Conservation (phyloP, 2,329 filamentous ascomycete species). For the Penicillium polonicum region DNA sequence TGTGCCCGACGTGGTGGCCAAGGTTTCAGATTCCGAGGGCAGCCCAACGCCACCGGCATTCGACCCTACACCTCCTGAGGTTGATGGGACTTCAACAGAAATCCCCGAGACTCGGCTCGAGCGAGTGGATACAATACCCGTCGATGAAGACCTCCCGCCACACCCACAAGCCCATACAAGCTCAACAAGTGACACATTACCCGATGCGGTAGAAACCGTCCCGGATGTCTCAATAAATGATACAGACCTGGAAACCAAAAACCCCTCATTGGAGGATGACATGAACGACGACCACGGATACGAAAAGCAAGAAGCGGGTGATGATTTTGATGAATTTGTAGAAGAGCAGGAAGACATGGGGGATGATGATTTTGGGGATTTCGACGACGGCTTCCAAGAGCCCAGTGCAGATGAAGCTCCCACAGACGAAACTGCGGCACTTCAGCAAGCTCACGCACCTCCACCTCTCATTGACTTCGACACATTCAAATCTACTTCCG, state of each 20-base stretch:
- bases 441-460: slow-evolving; percentile 33
- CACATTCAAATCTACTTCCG: slow-evolving; percentile 48
- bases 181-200: slow-evolving; percentile 43
- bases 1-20: slow-evolving; percentile 57
- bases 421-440: slow-evolving; percentile 15
- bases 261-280: slow-evolving; percentile 56
- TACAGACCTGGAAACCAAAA: slow-evolving; percentile 40
- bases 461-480: slow-evolving; percentile 53
- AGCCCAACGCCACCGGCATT: slow-evolving; percentile 20
- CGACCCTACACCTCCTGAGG: slow-evolving; percentile 23
- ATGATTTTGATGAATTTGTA: slow-evolving; percentile 55
- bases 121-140: slow-evolving; percentile 43
- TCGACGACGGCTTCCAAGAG: slow-evolving; percentile 65
- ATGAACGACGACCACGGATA: slow-evolving; percentile 39
- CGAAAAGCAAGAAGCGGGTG: slow-evolving; percentile 60
- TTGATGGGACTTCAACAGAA: slow-evolving; percentile 14
- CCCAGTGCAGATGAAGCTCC: slow-evolving; percentile 31
- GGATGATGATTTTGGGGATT: slow-evolving; percentile 62
- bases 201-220: slow-evolving; percentile 44
- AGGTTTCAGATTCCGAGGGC: slow-evolving; percentile 45
- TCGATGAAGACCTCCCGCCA: slow-evolving; percentile 31
- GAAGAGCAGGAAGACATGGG: slow-evolving; percentile 52
- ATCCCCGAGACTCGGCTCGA: slow-evolving; percentile 48
- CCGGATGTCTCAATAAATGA: slow-evolving; percentile 53
- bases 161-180: slow-evolving; percentile 41